Evolutionary conservation across 192 early-diverging fungal genomes (phyloP).

Genomic region (Allomyces javanicus): DNA sequence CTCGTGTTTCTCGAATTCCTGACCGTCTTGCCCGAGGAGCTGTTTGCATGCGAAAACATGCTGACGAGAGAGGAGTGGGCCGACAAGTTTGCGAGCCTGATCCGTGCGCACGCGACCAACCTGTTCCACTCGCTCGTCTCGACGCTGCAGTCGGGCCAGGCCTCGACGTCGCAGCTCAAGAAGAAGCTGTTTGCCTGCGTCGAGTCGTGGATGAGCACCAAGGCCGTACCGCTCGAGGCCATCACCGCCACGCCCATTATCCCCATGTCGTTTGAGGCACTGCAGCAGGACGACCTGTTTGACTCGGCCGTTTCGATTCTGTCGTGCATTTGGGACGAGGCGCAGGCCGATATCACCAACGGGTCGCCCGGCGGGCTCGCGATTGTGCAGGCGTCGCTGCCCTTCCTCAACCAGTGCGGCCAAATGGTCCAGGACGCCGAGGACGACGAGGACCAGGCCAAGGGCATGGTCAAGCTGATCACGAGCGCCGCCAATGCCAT

Average conservation of each 20-base stretch:
- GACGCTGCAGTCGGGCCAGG: slow-evolving; percentile 8
- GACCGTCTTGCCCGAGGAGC: slow-evolving; percentile 73
- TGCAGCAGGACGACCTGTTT: slow-evolving; percentile 49
- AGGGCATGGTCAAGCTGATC: slow-evolving; percentile 71
- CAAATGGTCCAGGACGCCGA: slow-evolving; percentile 20
- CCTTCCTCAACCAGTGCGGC: slow-evolving; percentile 16
- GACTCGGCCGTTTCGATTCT: slow-evolving; percentile 70
- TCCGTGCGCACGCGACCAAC: slow-evolving; percentile 42
- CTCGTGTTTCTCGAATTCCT: slow-evolving; percentile 58
- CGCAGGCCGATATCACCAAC: slow-evolving; percentile 27
- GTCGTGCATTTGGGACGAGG: slow-evolving; percentile 57
- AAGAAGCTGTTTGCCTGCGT: slow-evolving; percentile 47
- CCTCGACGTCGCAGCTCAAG: slow-evolving; percentile 35
- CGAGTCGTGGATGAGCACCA: slow-evolving; percentile 62
- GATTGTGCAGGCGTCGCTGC: slow-evolving; percentile 24
- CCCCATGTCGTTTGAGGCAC: slow-evolving; percentile 46
- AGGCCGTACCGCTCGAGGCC: slow-evolving; percentile 46
- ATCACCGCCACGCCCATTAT: slow-evolving; percentile 45
- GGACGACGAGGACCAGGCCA: slow-evolving; percentile 60
- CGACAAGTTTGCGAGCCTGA: slow-evolving; percentile 29
- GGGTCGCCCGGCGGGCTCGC: slow-evolving; percentile 38
- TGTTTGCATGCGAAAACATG: slow-evolving; percentile 38
- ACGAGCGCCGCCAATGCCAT: slow-evolving; percentile 80
- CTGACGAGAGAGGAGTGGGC: slow-evolving; percentile 38
- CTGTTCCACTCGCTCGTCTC: slow-evolving; percentile 20